Base-by-base conservation (phyloP, 768 basidiomycete species). In the Xanthoconium stramineum region DNA sequence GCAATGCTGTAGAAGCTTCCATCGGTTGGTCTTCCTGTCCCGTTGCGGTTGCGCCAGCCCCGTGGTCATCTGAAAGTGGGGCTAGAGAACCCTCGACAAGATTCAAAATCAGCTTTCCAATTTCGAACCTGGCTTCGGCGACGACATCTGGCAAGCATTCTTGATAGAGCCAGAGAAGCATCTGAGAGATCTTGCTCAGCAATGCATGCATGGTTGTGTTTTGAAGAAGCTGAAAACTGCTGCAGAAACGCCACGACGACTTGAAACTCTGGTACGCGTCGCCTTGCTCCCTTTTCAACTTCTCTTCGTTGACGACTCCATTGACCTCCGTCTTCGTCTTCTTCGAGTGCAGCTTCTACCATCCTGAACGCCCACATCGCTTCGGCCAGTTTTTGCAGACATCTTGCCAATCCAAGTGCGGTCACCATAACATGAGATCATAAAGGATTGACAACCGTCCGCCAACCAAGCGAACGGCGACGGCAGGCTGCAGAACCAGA, bases 161-260 rank as follows among this genome's bases (percentile, higher is more conserved):
- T 62, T 96, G 91, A 67, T 97, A 98, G 48, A 95, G 77, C 82
- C 88, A 89, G 57, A 97, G 74, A 40, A 98, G 70, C 29, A 94
- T 72, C 61, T 94, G 84, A 1, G 94, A 84, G 48, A 82, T 80
- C 73, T 98, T 95, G 0, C 86, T 81, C 30, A 97, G 73, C 58
- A 98, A 69, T 0, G 84, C 83, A 0, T 70, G 72, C 68, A 76
- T 82, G 52, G 74, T 77, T n/a, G 69, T 60, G 39, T 74, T 73
- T n/a, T 33, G 65, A 53, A 12, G 68, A 65, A n/a, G 65, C 47
- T 44, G 51, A 44, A 50, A 60, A 73, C 60, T 69, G 84, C 60
- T 93, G 88, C 7, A 87, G 85, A 65, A 94, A 89, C 0, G 85
- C 90, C 11, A 97, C 80, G 52, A 97, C 74, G 49, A 95, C 91